Conservation (phyloP, 371 early-diverging fungal genomes). For the Choanephora cucurbitarum region DNA sequence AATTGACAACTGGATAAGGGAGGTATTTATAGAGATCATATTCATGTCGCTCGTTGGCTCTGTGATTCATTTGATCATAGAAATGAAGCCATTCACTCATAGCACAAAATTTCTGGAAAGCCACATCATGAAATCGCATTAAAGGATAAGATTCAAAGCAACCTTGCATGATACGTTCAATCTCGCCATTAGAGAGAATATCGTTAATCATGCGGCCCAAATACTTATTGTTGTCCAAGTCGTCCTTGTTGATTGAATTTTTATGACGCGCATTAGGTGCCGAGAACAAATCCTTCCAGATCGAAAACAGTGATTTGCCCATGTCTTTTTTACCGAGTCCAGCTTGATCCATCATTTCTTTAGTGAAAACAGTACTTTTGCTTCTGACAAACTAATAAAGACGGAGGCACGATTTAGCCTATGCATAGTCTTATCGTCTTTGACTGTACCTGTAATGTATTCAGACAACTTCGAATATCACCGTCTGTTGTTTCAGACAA, state of each 20-base stretch:
- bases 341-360: conserved; percentile 56
- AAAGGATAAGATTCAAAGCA: conserved; percentile 90
- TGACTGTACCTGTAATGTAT: conserved; percentile 80
- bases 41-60: conserved; percentile 47
- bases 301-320: conserved; percentile 69
- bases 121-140: conserved; percentile 77
- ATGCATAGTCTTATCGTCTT: neutral
- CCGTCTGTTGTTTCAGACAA: conserved; percentile 81
- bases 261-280: conserved; percentile 35
- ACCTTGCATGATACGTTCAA: conserved; percentile 84
- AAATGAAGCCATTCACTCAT: conserved; percentile 81
- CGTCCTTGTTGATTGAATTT: conserved; percentile 10
- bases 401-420: neutral
- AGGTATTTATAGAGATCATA: conserved; percentile 66
- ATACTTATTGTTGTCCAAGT: conserved; percentile 38
- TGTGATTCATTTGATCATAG: conserved; percentile 72
- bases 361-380: conserved; percentile 48
- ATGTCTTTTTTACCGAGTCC: conserved; percentile 84
- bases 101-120: conserved; percentile 62
- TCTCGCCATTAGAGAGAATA: conserved; percentile 74
- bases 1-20: conserved; percentile 72
- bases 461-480: conserved; percentile 86
- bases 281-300: conserved; percentile 83
- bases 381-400: conserved; percentile 46
- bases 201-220: conserved; percentile 52